Percentiles rank a stretch among this genome's conserved stretches.
These are phyloP conservation scores for Penicillium sp. DNA, from an alignment of 2,329 filamentous ascomycete species.

Conservation along the genomic window DNA sequence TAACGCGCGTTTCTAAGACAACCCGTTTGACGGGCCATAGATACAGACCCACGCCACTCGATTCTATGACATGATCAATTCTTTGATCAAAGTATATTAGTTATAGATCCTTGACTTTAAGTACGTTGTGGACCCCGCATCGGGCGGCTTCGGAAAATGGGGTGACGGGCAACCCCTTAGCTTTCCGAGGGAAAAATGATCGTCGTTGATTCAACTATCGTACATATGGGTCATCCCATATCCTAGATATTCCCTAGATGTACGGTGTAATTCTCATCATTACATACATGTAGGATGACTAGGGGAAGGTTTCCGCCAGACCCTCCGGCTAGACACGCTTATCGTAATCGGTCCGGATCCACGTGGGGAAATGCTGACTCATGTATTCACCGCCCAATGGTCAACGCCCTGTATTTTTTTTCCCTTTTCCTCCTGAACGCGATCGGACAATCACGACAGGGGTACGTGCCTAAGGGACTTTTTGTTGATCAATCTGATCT, in stretches of 20 bases:
- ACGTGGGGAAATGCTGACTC: slow-evolving; percentile 25
- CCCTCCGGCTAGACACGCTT: not conserved
- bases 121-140: not conserved
- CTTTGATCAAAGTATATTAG: not conserved
- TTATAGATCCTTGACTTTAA: not conserved
- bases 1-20: not conserved
- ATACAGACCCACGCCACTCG: not conserved
- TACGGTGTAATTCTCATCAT: not conserved
- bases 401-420: slow-evolving; percentile 9
- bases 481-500: slow-evolving; percentile 2
- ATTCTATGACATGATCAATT: not conserved
- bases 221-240: not conserved
- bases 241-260: not conserved
- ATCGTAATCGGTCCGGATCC: slow-evolving; percentile 6
- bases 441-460: slow-evolving; percentile 4
- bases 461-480: slow-evolving; percentile 3
- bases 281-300: not conserved
- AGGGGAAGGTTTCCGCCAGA: too few relatives aligned
- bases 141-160: slow-evolving; percentile 6
- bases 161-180: not conserved
- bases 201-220: not conserved
- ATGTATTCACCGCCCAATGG: slow-evolving; percentile 24
- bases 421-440: slow-evolving; percentile 11
- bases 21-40: not conserved
- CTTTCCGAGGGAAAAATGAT: slow-evolving; percentile 5